Evolutionary conservation across 441 rosid species (phyloP).

Genomic region (Lepidium campestre): DNA sequence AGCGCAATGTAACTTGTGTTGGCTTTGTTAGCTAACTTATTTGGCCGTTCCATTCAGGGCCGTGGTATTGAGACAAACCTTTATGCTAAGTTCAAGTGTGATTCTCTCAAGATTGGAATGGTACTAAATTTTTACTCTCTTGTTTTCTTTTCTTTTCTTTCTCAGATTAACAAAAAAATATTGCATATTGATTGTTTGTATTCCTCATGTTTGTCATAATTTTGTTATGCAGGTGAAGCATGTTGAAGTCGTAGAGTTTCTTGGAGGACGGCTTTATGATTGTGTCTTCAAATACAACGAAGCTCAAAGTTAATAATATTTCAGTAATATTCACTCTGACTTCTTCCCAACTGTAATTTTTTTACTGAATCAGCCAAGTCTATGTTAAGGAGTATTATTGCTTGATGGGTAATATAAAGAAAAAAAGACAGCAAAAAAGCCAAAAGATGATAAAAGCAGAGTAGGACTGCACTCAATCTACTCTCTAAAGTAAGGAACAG

Average conservation of each 20-base stretch:
- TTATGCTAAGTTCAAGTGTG: constrained; percentile 93
- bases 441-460: not conserved
- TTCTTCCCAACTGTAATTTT: not conserved
- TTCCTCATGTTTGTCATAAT: not conserved
- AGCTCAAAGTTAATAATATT: constrained; percentile 13
- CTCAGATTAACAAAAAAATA: not conserved
- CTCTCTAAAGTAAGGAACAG: not conserved
- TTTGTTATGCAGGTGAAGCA: constrained; percentile 69
- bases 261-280: constrained; percentile 89
- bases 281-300: constrained; percentile 87
- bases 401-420: not conserved
- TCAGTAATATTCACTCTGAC: not conserved
- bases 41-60: constrained; percentile 52
- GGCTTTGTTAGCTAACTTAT: not conserved
- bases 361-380: constrained; percentile 62
- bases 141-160: not conserved
- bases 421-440: not conserved
- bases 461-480: not conserved
- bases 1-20: not conserved
- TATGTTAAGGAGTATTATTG: too few species aligned
- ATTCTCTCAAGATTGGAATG: constrained; percentile 95
- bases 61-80: constrained; percentile 97
- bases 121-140: constrained; percentile 26
- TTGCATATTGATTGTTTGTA: not conserved
- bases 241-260: constrained; percentile 87